Evolutionary conservation across 2,329 filamentous ascomycete species (phyloP), one percentile per base, ranked within the genome.

Genomic region (Penicillium freii): DNA sequence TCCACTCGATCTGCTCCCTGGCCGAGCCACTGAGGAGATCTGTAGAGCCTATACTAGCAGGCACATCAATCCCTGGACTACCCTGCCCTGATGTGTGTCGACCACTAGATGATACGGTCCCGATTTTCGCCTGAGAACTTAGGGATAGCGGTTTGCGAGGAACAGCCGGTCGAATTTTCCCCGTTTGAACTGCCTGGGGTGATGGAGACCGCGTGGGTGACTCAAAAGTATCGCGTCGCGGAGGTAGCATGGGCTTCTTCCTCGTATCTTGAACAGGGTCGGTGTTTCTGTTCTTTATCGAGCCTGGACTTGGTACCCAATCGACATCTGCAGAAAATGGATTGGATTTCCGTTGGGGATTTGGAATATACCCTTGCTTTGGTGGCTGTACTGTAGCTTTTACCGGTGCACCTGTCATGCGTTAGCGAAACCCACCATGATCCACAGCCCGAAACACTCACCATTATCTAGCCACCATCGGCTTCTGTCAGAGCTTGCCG

Each of bases 261-360:
- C 57, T 51, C 13, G 47, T 51, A 34, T 58, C 43, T 31, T 46
- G 51, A 48, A 51, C n/a, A 42, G 15, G 34, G 58, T 63, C 25
- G 56, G 54, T 52, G 62, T 57, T 39, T 34, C 57, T 25, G 36
- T 54, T 40, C 45, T 34, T 23, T 13, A 36, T 7, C 33, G 56
- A 50, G 9, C 27, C 45, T 25, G 64, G 54, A n/a, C 66, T 57
- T 34, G 69, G 53, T 25, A 96, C 85, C 94, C 94, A 97, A 68
- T 97, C 90, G 33, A 87, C 82, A 1, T 84, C 87, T 0, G 83
- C 79, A 1, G 82, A 82, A 72, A 95, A 97, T 0, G 94, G 94
- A 67, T 97, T 97, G 0, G 89, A 85, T 13, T 86, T 84, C 47
- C 90, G 84, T 33, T 85, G 82, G 1, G 88, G 85, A 71, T 96